phyloP scores from a whole-genome alignment of 164 flowering plant species.

The grape (Vitis vinifera) region ASM3070453v1 NC_081821.1:10124001-10124500 shows the following conservation, averaged over 20 bases:
- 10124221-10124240: neutral
- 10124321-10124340: neutral
- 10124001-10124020: too few relatives aligned
- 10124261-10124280: neutral
- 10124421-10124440: constrained; percentile 62
- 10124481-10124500: constrained; percentile 66
- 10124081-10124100: neutral
- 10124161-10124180: neutral
- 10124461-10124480: constrained; percentile 73
- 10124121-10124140: neutral
- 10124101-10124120: neutral
- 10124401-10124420: constrained; percentile 58
- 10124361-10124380: constrained; percentile 46
- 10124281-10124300: neutral
- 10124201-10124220: neutral
- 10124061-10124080: neutral
- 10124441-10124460: constrained; percentile 60
- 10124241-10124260: too few relatives aligned
- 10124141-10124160: neutral
- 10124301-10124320: neutral
- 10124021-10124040: too few relatives aligned
- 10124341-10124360: constrained; percentile 12
- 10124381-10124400: constrained; percentile 62
- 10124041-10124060: neutral
- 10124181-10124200: neutral